A percentile compares a stretch with the other conserved stretches of the same genome.
Evolutionary conservation across 1,284 basidiomycete genomes (phyloP).

Genomic region (Sanghuangporus baumii): DNA sequence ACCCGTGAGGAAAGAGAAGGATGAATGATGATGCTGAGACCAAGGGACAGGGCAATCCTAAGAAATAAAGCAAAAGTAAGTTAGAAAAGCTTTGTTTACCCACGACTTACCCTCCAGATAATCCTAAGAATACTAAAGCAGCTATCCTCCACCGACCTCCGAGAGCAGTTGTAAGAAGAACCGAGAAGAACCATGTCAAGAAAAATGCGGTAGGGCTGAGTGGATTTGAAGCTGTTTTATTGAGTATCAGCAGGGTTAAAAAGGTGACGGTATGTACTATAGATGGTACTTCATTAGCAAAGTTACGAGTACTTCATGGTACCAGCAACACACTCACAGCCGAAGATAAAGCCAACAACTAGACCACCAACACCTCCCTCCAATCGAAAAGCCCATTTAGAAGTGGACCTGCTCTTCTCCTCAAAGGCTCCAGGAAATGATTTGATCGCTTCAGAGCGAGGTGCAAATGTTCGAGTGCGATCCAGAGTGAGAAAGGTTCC

Average conservation of each 20-base stretch:
- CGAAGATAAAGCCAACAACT: conserved; percentile 52
- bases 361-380: conserved; percentile 62
- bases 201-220: conserved; percentile 48
- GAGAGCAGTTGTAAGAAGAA: conserved; percentile 38
- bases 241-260: conserved; percentile 51
- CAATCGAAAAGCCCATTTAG: conserved; percentile 33
- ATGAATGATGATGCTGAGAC: conserved; percentile 51
- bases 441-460: conserved; percentile 34
- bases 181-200: conserved; percentile 52
- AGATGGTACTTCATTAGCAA: conserved; percentile 2
- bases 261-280: conserved; percentile 57
- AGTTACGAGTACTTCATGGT: conserved; percentile 1
- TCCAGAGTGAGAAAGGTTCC: conserved; percentile 65
- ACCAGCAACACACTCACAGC: conserved; percentile 36
- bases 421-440: conserved; percentile 31
- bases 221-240: conserved; percentile 37
- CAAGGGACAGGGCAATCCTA: conserved; percentile 46
- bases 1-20: conserved; percentile 52
- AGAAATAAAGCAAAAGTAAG: conserved; percentile 9
- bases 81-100: not conserved
- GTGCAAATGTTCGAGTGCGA: conserved; percentile 55
- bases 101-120: conserved; percentile 47
- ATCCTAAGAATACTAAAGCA: conserved; percentile 39
- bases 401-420: conserved; percentile 24
- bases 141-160: conserved; percentile 45